Evolutionary conservation across 305 asterid species (phyloP), one percentile per base, ranked within the genome.

Genomic region (Fraxinus latifolia): DNA sequence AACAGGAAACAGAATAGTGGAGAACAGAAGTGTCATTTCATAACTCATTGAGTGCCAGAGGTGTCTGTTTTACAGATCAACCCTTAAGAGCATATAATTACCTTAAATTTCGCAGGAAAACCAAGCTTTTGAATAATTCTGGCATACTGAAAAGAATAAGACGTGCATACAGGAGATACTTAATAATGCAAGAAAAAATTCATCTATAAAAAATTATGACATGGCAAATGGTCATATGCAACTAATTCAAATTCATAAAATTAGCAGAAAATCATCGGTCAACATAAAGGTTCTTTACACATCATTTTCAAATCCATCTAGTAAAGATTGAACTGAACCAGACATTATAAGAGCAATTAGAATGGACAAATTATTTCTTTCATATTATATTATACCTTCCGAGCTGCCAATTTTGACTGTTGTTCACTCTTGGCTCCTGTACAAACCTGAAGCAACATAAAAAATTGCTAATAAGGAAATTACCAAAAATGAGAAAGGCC

Each of bases 341-440:
- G 74, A 62, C 83, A 53, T 39, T 25, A 21, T 21, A 25, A 42
- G 39, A 25, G 74, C n/a, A 23, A 65, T 65, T 68, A 29, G 3
- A 67, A 67, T 67, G 14, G 15, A 68, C 37, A 68, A 44, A 31
- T 67, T 47, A 25, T 15, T 39, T 29, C 29, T 29, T 68, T 77
- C 55, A 42, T 81, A 60, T 79, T 34, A 39, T 68, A 47, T 5
- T 50, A 62, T 19, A 92, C 93, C 94, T 92, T 92, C 53, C 97
- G 85, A 5, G 97, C 93, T 44, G 97, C 94, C 87, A 91, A 78
- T 80, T 89, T 91, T 9, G 94, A 92, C 78, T 91, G 97, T 53
- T 87, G 91, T 84, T 91, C 97, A 58, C 97, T 92, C 89, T 92
- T 92, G 50, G 94, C 97, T 79, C 97, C 94, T 2, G 94, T 91